phyloP scores from a whole-genome alignment of 306 rosid species.

The Lupinus albus region DNA sequence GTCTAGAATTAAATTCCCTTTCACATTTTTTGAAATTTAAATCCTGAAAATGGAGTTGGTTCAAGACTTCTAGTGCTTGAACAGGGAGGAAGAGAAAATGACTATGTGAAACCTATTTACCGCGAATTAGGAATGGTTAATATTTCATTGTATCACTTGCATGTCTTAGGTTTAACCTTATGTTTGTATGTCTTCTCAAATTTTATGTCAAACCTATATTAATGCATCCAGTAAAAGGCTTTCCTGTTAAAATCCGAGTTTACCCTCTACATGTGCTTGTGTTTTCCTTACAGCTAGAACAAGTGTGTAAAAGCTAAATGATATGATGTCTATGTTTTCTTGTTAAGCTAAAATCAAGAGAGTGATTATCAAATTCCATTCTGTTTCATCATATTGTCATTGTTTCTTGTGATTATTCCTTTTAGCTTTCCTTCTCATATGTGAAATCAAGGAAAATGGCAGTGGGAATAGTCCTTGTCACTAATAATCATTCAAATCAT shows the following conservation, averaged over 20 bases:
- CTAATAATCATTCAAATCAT: slow-evolving; percentile 30
- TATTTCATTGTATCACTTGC: not conserved
- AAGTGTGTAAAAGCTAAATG: slow-evolving; percentile 2
- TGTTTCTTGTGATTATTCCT: slow-evolving; percentile 20
- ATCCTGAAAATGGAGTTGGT: slow-evolving; percentile 15
- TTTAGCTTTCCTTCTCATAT: not conserved
- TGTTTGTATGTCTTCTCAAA: not conserved
- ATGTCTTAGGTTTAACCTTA: slow-evolving; percentile 5
- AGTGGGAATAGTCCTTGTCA: not conserved
- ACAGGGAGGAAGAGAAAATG: not conserved
- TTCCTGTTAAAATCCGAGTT: slow-evolving; percentile 7
- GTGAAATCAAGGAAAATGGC: not conserved
- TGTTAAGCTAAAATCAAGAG: not conserved
- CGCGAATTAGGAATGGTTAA: slow-evolving; percentile 1
- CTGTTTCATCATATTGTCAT: slow-evolving; percentile 14
- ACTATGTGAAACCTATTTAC: slow-evolving; percentile 8
- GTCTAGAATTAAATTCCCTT: slow-evolving; percentile 38
- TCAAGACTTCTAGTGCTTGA: not conserved
- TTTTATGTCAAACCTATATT: slow-evolving; percentile 20
- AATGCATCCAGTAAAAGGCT: not conserved
- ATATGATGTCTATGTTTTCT: slow-evolving; percentile 1
- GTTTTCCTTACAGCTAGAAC: not conserved
- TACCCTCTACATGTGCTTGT: not conserved
- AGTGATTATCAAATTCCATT: slow-evolving; percentile 5
- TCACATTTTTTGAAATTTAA: slow-evolving; percentile 25